Evolutionary conservation across 2,329 filamentous ascomycete species (phyloP).

Genomic region (Blastomyces gilchristii): DNA sequence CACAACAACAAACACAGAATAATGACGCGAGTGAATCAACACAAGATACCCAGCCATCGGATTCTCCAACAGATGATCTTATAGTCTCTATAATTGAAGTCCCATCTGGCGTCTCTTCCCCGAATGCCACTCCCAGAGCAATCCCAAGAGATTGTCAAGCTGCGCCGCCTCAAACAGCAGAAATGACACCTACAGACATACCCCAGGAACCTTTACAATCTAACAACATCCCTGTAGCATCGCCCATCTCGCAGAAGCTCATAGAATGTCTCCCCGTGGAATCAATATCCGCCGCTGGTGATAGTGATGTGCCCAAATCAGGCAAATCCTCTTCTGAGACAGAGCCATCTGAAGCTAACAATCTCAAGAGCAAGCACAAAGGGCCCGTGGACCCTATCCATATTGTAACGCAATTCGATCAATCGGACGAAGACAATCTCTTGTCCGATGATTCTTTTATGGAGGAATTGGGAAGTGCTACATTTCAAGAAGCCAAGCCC

Average conservation of each 20-base stretch:
- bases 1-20: constrained; percentile 1
- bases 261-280: constrained; percentile 16
- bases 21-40: not conserved
- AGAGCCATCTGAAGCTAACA: constrained; percentile 16
- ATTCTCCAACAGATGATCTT: not conserved
- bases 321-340: constrained; percentile 16
- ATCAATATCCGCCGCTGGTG: not conserved
- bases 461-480: constrained; percentile 75
- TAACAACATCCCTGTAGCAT: not conserved
- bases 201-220: not conserved
- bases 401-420: constrained; percentile 27
- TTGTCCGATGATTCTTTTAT: constrained; percentile 63
- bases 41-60: not conserved
- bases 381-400: constrained; percentile 45
- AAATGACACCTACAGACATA: not conserved
- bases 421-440: constrained; percentile 35
- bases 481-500: constrained; percentile 71
- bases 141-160: constrained; percentile 14
- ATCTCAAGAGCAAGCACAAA: constrained; percentile 27
- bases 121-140: constrained; percentile 13
- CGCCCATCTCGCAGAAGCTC: not conserved
- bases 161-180: constrained; percentile 9
- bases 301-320: not conserved
- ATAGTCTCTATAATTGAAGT: not conserved
- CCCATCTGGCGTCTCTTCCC: constrained; percentile 10